Percentiles rank a stretch among this genome's conserved stretches.
These are phyloP conservation scores for Phialophora tarda DNA, from an alignment of 2,329 filamentous ascomycete genomes.

Conservation along the genomic window DNA sequence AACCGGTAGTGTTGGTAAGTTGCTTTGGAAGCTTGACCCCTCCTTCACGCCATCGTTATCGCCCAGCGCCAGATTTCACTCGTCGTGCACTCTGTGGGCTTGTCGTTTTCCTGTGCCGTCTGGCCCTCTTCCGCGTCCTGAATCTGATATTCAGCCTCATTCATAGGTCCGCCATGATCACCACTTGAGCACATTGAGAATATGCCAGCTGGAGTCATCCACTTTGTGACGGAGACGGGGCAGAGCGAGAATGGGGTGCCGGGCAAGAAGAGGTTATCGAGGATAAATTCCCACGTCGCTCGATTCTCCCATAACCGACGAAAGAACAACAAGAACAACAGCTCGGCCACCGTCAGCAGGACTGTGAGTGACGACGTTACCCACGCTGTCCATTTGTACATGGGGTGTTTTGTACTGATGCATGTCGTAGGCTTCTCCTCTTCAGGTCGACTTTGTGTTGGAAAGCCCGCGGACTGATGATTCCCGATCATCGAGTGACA, in stretches of 20 bases:
- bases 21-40: conserved; percentile 15
- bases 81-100: conserved; percentile 2
- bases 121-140: conserved; percentile 7
- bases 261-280: conserved; percentile 17
- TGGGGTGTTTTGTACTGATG: not conserved
- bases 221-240: conserved; percentile 22
- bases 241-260: conserved; percentile 10
- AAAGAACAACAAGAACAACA: conserved; percentile 13
- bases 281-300: conserved; percentile 20
- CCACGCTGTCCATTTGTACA: not conserved
- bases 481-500: conserved; percentile 8
- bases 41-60: not conserved
- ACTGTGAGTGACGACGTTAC: conserved; percentile 6
- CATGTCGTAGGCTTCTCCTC: conserved; percentile 4
- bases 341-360: not conserved
- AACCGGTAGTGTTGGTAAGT: conserved; percentile 19
- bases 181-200: not conserved
- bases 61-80: not conserved
- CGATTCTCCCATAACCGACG: conserved; percentile 21
- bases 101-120: not conserved
- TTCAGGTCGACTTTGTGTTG: conserved; percentile 19
- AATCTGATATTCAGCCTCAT: conserved; percentile 9
- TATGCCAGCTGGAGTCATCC: conserved; percentile 17
- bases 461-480: conserved; percentile 10
- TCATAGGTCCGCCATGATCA: conserved; percentile 13